phyloP scores from a whole-genome alignment of 2,329 filamentous ascomycete species.

The Penicillium freii region DNA sequence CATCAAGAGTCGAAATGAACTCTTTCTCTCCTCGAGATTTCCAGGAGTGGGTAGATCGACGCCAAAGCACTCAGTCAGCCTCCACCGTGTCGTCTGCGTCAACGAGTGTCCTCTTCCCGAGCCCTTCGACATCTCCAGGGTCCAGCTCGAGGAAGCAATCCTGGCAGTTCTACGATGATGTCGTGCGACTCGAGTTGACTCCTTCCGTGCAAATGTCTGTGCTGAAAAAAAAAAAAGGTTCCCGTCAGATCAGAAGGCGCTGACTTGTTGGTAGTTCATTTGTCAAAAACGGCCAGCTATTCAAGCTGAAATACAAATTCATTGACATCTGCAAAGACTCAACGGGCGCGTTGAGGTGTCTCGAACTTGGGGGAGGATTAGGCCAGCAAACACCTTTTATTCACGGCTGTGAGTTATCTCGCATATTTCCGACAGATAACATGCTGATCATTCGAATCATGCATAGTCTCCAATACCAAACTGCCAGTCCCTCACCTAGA shows the following conservation, averaged over 20 bases:
- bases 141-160: constrained; percentile 31
- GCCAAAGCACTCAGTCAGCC: constrained; percentile 30
- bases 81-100: constrained; percentile 33
- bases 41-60: constrained; percentile 33
- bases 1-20: constrained; percentile 17
- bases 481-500: constrained; percentile 45
- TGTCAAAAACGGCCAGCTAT: constrained; percentile 38
- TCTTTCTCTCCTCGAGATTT: constrained; percentile 21
- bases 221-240: not conserved
- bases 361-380: constrained; percentile 40
- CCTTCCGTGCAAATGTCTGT: constrained; percentile 37
- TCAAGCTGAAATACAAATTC: constrained; percentile 40
- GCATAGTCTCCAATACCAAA: constrained; percentile 37
- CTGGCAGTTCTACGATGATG: constrained; percentile 33
- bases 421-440: not conserved
- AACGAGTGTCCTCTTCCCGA: constrained; percentile 32
- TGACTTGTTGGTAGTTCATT: constrained; percentile 35
- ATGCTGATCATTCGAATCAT: not conserved
- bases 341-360: constrained; percentile 34
- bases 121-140: constrained; percentile 29
- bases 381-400: constrained; percentile 39
- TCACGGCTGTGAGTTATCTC: constrained; percentile 38
- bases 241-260: not conserved
- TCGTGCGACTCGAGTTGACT: constrained; percentile 31
- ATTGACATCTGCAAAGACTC: constrained; percentile 43